A percentile compares a stretch with the other conserved stretches of the same genome.
phyloP scores from a whole-genome alignment of 768 basidiomycete genomes.

The Neoboletus brunneissimus region DNA sequence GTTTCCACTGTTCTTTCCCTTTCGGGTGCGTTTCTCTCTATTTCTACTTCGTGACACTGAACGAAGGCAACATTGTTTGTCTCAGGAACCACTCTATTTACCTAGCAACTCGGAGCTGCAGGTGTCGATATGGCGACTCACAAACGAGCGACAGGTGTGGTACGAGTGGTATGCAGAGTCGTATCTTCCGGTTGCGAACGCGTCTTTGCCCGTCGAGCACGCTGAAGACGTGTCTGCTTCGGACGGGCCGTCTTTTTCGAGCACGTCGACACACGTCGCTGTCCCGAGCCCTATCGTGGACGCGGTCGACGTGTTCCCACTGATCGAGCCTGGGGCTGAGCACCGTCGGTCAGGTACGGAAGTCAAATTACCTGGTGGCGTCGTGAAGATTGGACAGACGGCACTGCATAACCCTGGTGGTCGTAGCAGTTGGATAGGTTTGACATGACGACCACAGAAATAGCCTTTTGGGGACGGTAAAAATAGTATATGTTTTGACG shows the following conservation, averaged over 20 bases:
- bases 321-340: constrained; percentile 11
- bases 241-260: constrained; percentile 24
- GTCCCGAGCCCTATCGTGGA: constrained; percentile 72
- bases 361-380: constrained; percentile 32
- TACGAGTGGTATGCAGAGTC: constrained; percentile 99
- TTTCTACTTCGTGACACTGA: background rate
- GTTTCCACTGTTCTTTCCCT: constrained; percentile 97
- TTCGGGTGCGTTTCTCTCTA: constrained; percentile 57
- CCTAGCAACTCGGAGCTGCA: constrained; percentile 91
- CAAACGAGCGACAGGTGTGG: constrained; percentile 89
- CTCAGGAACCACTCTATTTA: constrained; percentile 87
- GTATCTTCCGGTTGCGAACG: constrained; percentile 65
- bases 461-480: background rate
- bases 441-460: constrained; percentile 29
- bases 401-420: constrained; percentile 89
- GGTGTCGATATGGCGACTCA: constrained; percentile 92
- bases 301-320: constrained; percentile 46
- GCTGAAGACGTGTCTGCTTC: constrained; percentile 15
- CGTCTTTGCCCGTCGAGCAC: constrained; percentile 21
- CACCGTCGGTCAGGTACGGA: constrained; percentile 7
- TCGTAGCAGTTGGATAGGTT: constrained; percentile 89
- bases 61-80: background rate
- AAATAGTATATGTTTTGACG: background rate
- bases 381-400: constrained; percentile 93
- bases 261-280: constrained; percentile 30